These are phyloP conservation scores for Forsythia viridissima DNA, from an alignment of 257 asterid species.

Conservation along the genomic window DNA sequence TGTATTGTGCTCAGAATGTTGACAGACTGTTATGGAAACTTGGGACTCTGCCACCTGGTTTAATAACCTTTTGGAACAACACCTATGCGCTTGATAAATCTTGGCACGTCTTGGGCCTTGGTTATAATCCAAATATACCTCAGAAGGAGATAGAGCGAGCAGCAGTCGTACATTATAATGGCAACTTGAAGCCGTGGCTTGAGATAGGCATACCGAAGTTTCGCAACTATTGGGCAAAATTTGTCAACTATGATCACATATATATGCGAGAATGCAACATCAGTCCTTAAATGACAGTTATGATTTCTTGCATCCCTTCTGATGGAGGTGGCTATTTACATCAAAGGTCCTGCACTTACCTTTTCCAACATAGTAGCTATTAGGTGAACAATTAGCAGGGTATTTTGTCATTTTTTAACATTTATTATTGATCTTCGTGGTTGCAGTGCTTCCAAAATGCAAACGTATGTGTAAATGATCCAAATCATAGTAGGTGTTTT, in stretches of 20 bases:
- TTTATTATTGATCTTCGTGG: conserved; percentile 19
- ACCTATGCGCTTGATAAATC: conserved; percentile 66
- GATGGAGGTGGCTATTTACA: neutral
- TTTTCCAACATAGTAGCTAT: conserved; percentile 7
- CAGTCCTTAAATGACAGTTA: conserved; percentile 42
- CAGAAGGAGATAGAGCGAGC: conserved; percentile 81
- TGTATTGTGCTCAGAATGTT: conserved; percentile 57
- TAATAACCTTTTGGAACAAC: conserved; percentile 85
- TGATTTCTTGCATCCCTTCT: conserved; percentile 1
- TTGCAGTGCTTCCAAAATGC: conserved; percentile 17
- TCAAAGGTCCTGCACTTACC: conserved; percentile 10
- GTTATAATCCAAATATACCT: conserved; percentile 68
- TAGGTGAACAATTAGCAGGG: conserved; percentile 8
- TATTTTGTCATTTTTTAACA: neutral
- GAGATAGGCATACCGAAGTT: conserved; percentile 87
- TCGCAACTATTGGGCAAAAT: conserved; percentile 70
- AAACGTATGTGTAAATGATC: conserved; percentile 32
- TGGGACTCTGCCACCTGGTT: conserved; percentile 94
- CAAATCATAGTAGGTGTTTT: conserved; percentile 14
- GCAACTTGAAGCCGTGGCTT: conserved; percentile 96
- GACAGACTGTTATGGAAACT: conserved; percentile 87
- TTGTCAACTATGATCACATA: conserved; percentile 61
- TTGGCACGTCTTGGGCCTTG: conserved; percentile 97
- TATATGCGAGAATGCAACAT: conserved; percentile 90
- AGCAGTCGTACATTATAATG: conserved; percentile 84